These are phyloP conservation scores for Sarcodon aspratus DNA, from an alignment of 768 basidiomycete genomes.

Conservation along the genomic window DNA sequence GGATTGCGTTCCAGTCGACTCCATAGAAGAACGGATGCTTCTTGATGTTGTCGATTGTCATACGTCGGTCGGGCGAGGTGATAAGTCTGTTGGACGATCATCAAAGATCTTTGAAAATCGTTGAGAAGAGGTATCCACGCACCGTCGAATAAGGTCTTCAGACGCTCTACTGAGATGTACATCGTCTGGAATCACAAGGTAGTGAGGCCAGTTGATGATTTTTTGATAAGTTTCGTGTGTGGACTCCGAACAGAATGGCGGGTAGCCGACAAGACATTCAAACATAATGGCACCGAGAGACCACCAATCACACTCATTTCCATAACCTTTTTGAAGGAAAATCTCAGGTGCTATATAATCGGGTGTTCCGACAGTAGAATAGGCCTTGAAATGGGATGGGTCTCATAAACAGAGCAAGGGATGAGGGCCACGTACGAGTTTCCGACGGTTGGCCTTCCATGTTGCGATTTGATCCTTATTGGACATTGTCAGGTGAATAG, in stretches of 20 bases:
- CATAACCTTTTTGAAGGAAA: conserved; percentile 94
- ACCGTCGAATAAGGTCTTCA: conserved; percentile 83
- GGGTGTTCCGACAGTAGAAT: conserved; percentile 95
- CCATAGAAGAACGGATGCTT: conserved; percentile 90
- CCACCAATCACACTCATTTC: conserved; percentile 99
- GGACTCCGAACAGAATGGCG: conserved; percentile 93
- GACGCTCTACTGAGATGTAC: conserved; percentile 87
- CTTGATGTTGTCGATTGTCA: conserved; percentile 82
- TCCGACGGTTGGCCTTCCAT: conserved; percentile 97
- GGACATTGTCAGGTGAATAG: conserved; percentile 93
- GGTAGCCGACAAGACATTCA: conserved; percentile 94
- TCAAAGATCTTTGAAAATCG: background rate
- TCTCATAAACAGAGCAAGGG: background rate
- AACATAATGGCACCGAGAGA: conserved; percentile 98
- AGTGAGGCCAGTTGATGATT: conserved; percentile 88
- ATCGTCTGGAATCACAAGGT: conserved; percentile 86
- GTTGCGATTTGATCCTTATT: conserved; percentile 91
- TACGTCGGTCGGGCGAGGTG: conserved; percentile 68
- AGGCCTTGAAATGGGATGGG: conserved; percentile 45
- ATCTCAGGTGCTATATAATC: conserved; percentile 97
- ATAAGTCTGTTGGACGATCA: conserved; percentile 44
- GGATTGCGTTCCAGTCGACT: conserved; percentile 85
- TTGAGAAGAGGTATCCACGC: conserved; percentile 12
- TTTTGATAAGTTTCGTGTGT: conserved; percentile 98
- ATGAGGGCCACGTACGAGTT: conserved; percentile 48